Base-by-base conservation (phyloP, 352 stramenopile genomes). In the Pythium biforme region DNA sequence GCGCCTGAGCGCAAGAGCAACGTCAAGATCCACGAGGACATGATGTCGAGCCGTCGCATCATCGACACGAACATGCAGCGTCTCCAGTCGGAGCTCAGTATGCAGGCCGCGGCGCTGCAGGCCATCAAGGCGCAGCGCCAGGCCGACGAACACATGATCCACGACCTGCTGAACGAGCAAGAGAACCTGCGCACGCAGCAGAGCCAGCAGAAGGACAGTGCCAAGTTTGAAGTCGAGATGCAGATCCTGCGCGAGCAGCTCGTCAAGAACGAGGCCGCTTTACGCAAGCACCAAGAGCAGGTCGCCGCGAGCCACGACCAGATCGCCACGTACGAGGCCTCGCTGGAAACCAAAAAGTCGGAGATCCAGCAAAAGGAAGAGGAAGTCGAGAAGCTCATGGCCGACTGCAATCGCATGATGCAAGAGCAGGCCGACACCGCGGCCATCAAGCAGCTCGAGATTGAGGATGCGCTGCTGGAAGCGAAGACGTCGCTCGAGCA, bases 401-500 rank as follows among this genome's bases (percentile, higher is more conserved):
- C 60, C 29, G 86, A 95, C 69, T 95, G 86, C 76, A 86, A 91
- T 45, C 86, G 83, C 55, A 88, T 93, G 76, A 73, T 95, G 59
- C 86, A 95, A 57, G 86, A 95, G 67, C 83, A 92, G 62, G 86
- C 86, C 0, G 83, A 93, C 59, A 31, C 81, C 20, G 86, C 86
- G 8, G 74, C 86, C 23, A 75, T 88, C 14, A 92, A 93, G 76
- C 86, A 92, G 59, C 55, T 95, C 10, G 83, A 95, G 72, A 79
- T 95, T 22, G 83, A 95, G 66, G 83, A 95, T 51, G 86, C 83
- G 4, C 64, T 95, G 11, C 55, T 93, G 56, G 83, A 95, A 31
- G 86, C 86, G 47, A 95, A 95, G 73, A 90, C 79, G 33, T 90
- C 86, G 53, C 70, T 95, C 19, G 86, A 95, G 69, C 82, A 92